Base-by-base conservation (phyloP, 2,329 filamentous ascomycete genomes). In the Fusarium citri region DNA sequence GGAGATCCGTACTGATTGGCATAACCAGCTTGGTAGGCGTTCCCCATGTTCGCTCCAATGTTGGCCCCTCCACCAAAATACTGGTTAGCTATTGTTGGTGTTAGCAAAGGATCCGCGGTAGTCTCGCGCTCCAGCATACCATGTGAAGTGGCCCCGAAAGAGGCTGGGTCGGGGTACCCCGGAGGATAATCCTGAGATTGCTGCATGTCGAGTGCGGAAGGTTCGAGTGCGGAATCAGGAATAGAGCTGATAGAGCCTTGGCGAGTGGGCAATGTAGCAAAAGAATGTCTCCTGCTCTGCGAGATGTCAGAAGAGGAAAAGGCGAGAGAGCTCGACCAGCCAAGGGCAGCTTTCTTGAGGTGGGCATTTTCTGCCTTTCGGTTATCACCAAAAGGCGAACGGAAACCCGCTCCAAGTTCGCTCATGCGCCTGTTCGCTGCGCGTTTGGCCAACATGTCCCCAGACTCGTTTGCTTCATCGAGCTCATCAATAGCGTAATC, bases 281-380 rank as follows among this genome's bases (percentile, higher is more conserved):
- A 93, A 3, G 93, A 95, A 78, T 95, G 93, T 28, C 93, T 89
- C 63, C 93, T 87, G 73, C 92, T 94, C 74, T 94, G 91, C 15
- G 90, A 88, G 30, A 89, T 83, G 65, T 92, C 90, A 6, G 83
- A 84, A 25, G 87, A 84, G 46, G 87, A 86, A 76, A 92, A 92
- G 3, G 88, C 89, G n/a, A 90, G 84, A 8, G 89, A 89, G 72
- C 87, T 91, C 70, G 92, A 90, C 91, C 91, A 94, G 34, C 49
- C 49, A 10, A 53, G 66, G 88, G 87, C 6, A 41, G 86, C 88
- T 74, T 88, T 91, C 78, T 90, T 91, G 11, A 91, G 83, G 40
- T 78, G 79, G 54, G 77, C 69, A 70, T 86, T 89, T 64, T 91
- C 89, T 12, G 88, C 76, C 72, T 90, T 91, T 59, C 88, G 84